These are phyloP conservation scores for Marchantia paleacea DNA, from an alignment of 225 moss, liverwort and hornwort genomes.

Conservation along the genomic window DNA sequence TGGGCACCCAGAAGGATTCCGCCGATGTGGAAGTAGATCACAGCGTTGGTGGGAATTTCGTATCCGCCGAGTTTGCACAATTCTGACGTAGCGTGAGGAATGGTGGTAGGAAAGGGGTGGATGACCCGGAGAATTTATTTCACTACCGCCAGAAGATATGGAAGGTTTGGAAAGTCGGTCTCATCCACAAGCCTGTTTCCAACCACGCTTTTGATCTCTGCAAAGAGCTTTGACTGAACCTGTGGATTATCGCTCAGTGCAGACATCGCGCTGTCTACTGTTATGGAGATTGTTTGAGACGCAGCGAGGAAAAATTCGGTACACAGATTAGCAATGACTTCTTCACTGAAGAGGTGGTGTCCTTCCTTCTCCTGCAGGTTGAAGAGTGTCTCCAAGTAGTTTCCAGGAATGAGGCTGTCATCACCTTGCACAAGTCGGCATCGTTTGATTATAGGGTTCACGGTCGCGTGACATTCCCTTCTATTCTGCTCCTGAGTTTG, in stretches of 20 bases:
- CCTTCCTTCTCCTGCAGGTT: slow-evolving; percentile 3
- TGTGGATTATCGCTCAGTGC: background rate
- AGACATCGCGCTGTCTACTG: background rate
- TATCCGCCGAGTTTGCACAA: slow-evolving; percentile 48
- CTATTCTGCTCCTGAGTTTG: background rate
- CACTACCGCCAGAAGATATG: slow-evolving; percentile 15
- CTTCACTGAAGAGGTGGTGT: too few relatives aligned
- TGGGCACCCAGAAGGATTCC: slow-evolving; percentile 47
- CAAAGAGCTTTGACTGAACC: background rate
- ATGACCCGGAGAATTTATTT: slow-evolving; percentile 53
- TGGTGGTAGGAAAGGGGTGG: slow-evolving; percentile 37
- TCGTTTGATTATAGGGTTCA: background rate
- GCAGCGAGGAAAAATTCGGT: background rate
- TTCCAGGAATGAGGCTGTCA: background rate
- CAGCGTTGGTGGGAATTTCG: slow-evolving; percentile 49
- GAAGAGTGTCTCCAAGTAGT: background rate
- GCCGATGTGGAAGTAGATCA: slow-evolving; percentile 45
- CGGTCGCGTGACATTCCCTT: background rate
- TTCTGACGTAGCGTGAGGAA: slow-evolving; percentile 40
- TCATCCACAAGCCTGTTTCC: slow-evolving; percentile 17
- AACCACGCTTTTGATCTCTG: slow-evolving; percentile 6
- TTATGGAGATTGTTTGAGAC: background rate
- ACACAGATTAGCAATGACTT: background rate
- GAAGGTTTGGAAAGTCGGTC: slow-evolving; percentile 6
- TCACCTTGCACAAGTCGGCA: background rate